Conservation (phyloP, 2,329 filamentous ascomycete species). For the Colletotrichum paranaense region DNA sequence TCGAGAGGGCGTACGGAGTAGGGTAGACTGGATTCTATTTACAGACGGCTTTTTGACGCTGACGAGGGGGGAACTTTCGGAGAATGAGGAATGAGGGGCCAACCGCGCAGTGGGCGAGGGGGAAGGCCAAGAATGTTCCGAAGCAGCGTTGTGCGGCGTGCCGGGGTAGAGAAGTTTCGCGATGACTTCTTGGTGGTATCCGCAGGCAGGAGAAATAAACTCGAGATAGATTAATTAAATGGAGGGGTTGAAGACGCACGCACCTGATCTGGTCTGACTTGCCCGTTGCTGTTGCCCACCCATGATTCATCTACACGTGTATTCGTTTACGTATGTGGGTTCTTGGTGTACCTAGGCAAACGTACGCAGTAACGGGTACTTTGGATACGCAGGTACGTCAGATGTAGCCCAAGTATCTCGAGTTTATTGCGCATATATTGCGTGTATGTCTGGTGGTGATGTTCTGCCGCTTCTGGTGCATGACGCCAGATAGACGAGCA, state of each 20-base stretch:
- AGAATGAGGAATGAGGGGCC: background rate
- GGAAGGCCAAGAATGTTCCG: background rate
- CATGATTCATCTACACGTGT: background rate
- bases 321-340: background rate
- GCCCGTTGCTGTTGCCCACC: background rate
- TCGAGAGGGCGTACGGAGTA: background rate
- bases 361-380: too few relatives aligned
- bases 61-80: conserved; percentile 1
- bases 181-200: background rate
- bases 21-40: conserved; percentile 28
- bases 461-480: background rate
- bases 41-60: conserved; percentile 11
- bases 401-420: background rate
- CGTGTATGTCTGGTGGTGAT: background rate
- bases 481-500: background rate
- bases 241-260: background rate
- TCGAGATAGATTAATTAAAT: conserved; percentile 1
- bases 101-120: background rate
- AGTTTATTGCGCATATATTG: background rate
- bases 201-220: conserved; percentile 8
- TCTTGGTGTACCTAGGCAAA: too few relatives aligned
- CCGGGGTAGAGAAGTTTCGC: background rate
- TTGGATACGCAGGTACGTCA: background rate
- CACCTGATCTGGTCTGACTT: background rate
- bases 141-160: background rate